These are phyloP conservation scores for Gigaspora rosea DNA, from an alignment of 192 early-diverging fungal genomes.

Conservation along the genomic window DNA sequence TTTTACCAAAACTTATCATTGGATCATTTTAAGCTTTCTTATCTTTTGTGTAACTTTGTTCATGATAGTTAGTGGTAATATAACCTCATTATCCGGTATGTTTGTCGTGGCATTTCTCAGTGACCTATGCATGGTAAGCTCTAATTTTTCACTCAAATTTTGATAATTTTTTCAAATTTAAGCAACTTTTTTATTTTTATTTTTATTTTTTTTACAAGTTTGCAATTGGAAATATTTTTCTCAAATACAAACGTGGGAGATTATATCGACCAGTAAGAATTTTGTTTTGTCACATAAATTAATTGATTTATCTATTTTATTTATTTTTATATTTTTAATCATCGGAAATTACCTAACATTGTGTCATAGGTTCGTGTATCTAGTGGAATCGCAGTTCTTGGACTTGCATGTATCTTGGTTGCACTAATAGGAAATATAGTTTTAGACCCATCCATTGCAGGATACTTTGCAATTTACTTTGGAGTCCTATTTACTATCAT, in stretches of 20 bases:
- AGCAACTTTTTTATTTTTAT: too few relatives aligned
- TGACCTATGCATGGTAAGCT: slow-evolving; percentile 39
- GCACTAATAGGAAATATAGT: slow-evolving; percentile 52
- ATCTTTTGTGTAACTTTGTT: slow-evolving; percentile 50
- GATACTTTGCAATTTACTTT: slow-evolving; percentile 57
- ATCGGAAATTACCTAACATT: too few relatives aligned
- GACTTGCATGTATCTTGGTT: slow-evolving; percentile 29
- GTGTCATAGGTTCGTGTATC: slow-evolving; percentile 14
- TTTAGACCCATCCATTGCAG: slow-evolving; percentile 43
- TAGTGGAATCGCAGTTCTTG: slow-evolving; percentile 39
- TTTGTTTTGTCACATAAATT: not conserved
- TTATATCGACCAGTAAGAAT: slow-evolving; percentile 36
- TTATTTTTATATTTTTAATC: not conserved
- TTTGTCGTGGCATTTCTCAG: slow-evolving; percentile 56
- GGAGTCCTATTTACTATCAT: slow-evolving; percentile 44
- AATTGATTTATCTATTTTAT: not conserved
- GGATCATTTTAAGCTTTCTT: slow-evolving; percentile 54
- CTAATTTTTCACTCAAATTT: too few relatives aligned
- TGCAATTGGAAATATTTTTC: slow-evolving; percentile 46
- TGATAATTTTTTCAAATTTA: too few relatives aligned
- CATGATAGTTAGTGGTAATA: slow-evolving; percentile 43
- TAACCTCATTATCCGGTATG: slow-evolving; percentile 51
- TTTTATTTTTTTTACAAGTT: slow-evolving; percentile 20
- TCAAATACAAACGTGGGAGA: slow-evolving; percentile 51
- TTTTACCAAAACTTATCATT: slow-evolving; percentile 51